Percentiles rank a stretch among this genome's conserved stretches.
Conservation (phyloP, 2,329 filamentous ascomycete genomes). For the Microsporum ferrugineum region DNA sequence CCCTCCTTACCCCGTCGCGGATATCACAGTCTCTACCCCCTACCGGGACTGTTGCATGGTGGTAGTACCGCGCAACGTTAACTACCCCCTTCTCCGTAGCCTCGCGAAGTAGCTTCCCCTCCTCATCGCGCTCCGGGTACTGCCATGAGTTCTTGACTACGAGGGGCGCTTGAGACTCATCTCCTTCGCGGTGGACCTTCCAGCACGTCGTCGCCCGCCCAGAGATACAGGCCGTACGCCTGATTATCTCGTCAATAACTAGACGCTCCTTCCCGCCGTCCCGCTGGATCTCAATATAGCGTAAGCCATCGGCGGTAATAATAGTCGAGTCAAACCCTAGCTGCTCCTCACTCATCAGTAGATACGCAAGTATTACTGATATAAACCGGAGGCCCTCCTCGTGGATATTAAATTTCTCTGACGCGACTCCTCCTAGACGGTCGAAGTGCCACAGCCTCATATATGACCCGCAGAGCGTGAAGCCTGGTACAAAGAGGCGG, state of each 20-base stretch:
- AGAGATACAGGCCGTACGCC: constrained; percentile 24
- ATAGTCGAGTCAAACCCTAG: constrained; percentile 40
- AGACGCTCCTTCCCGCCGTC: constrained; percentile 27
- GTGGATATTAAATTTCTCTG: constrained; percentile 14
- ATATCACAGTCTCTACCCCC: constrained; percentile 16
- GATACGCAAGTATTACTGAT: constrained; percentile 3
- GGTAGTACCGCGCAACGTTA: constrained; percentile 21
- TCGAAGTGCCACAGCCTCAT: constrained; percentile 41
- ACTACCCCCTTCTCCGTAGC: constrained; percentile 15
- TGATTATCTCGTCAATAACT: constrained; percentile 31
- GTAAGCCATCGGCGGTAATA: neutral
- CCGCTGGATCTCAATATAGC: constrained; percentile 7
- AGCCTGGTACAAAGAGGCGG: constrained; percentile 35
- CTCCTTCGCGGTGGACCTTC: constrained; percentile 31
- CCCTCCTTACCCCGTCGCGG: constrained; percentile 13
- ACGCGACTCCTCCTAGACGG: constrained; percentile 37
- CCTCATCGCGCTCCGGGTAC: constrained; percentile 19
- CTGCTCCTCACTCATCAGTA: constrained; percentile 30
- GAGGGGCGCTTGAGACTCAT: neutral
- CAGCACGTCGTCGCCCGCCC: constrained; percentile 37
- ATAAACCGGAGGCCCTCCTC: constrained; percentile 4
- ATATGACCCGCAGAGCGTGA: constrained; percentile 37
- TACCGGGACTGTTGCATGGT: constrained; percentile 18
- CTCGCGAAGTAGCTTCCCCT: constrained; percentile 20
- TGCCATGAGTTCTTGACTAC: constrained; percentile 22